phyloP scores from a whole-genome alignment of 2,329 filamentous ascomycete genomes.

The Pseudovirgaria hyperparasitica region DNA sequence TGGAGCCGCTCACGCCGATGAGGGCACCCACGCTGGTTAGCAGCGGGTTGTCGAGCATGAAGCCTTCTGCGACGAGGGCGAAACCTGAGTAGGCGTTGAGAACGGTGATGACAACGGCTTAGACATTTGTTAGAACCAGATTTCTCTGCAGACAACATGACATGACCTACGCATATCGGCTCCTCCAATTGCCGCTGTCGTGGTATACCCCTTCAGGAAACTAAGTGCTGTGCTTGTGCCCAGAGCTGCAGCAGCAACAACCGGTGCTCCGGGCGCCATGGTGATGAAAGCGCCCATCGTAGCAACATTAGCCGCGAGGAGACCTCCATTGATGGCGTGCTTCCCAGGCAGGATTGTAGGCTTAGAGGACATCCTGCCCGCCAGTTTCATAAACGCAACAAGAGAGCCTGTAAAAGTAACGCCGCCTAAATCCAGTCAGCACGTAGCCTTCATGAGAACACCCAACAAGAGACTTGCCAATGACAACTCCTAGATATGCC shows the following conservation, averaged over 20 bases:
- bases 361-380: slow-evolving; percentile 67
- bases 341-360: slow-evolving; percentile 61
- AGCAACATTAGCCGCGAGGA: slow-evolving; percentile 64
- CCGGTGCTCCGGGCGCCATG: slow-evolving; percentile 66
- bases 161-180: slow-evolving; percentile 86
- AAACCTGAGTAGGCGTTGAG: slow-evolving; percentile 87
- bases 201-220: slow-evolving; percentile 78
- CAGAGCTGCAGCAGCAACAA: slow-evolving; percentile 66
- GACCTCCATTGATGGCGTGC: slow-evolving; percentile 60
- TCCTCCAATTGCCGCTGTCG: slow-evolving; percentile 79
- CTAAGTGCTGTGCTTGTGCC: slow-evolving; percentile 65
- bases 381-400: slow-evolving; percentile 78
- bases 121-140: no score
- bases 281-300: slow-evolving; percentile 77
- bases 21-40: slow-evolving; percentile 75
- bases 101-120: slow-evolving; percentile 80
- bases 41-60: slow-evolving; percentile 82
- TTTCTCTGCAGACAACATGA: slow-evolving; percentile 1
- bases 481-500: slow-evolving; percentile 74
- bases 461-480: no score
- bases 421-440: slow-evolving; percentile 30
- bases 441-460: slow-evolving; percentile 2
- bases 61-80: slow-evolving; percentile 76
- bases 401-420: slow-evolving; percentile 87
- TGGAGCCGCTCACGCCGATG: slow-evolving; percentile 80